phyloP scores from a whole-genome alignment of 192 early-diverging fungal species.

The Backusella westeae region DNA sequence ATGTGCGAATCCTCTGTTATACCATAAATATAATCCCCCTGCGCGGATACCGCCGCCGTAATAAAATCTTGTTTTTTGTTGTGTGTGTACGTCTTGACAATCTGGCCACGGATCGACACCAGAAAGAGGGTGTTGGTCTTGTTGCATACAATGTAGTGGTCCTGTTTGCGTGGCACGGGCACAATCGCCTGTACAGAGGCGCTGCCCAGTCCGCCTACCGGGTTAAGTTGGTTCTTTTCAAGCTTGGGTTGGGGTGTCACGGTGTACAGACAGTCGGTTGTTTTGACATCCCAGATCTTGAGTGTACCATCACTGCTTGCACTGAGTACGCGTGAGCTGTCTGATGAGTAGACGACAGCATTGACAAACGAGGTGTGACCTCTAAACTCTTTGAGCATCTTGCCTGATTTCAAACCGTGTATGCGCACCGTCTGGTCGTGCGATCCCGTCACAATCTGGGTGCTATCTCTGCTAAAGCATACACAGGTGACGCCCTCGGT shows the following conservation, averaged over 20 bases:
- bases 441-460: conserved; percentile 76
- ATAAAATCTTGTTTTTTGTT: conserved; percentile 56
- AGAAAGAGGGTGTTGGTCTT: conserved; percentile 74
- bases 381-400: conserved; percentile 86
- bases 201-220: conserved; percentile 48
- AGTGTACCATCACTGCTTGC: conserved; percentile 85
- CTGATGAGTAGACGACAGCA: conserved; percentile 66
- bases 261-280: conserved; percentile 64
- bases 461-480: conserved; percentile 73
- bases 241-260: conserved; percentile 53
- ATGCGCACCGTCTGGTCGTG: conserved; percentile 79
- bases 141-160: conserved; percentile 77
- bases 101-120: conserved; percentile 61
- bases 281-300: conserved; percentile 90
- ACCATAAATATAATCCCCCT: conserved; percentile 82
- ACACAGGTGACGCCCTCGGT: conserved; percentile 80
- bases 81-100: conserved; percentile 48
- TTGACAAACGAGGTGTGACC: conserved; percentile 93
- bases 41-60: conserved; percentile 60
- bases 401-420: conserved; percentile 92
- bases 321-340: conserved; percentile 72
- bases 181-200: conserved; percentile 59
- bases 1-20: conserved; percentile 68
- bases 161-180: conserved; percentile 58
- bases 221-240: conserved; percentile 17